A percentile compares a stretch with the other conserved stretches of the same genome.
phyloP scores from a whole-genome alignment of 805 yeast species.

The Debaryomyces prosopidis region DNA sequence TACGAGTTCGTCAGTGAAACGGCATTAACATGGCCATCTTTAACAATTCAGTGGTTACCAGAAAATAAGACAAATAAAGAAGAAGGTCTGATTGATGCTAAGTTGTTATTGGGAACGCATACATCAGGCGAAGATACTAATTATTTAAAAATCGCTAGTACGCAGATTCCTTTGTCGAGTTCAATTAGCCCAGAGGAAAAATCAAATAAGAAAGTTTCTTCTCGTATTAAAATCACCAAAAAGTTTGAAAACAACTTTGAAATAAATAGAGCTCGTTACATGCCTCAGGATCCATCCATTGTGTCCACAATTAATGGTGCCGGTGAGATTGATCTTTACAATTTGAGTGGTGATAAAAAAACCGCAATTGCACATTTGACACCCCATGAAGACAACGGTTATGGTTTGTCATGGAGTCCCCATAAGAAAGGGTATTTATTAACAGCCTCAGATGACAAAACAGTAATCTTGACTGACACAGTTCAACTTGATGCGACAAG shows the following conservation, averaged over 20 bases:
- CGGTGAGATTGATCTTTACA: slow-evolving; percentile 62
- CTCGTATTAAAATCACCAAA: slow-evolving; percentile 60
- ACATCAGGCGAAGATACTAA: slow-evolving; percentile 70
- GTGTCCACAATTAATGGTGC: slow-evolving; percentile 69
- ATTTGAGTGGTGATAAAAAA: slow-evolving; percentile 27
- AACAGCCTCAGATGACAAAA: slow-evolving; percentile 66
- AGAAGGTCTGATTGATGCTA: slow-evolving; percentile 42
- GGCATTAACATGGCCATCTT: slow-evolving; percentile 78
- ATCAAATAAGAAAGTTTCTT: slow-evolving; percentile 33
- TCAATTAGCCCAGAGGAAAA: slow-evolving; percentile 16
- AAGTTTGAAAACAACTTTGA: slow-evolving; percentile 65
- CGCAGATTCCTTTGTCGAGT: slow-evolving; percentile 48
- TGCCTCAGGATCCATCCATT: slow-evolving; percentile 57
- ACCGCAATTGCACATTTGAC: slow-evolving; percentile 32
- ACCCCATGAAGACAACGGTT: slow-evolving; percentile 69
- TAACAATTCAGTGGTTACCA: slow-evolving; percentile 79
- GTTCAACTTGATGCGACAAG: slow-evolving; percentile 3
- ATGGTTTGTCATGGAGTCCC: slow-evolving; percentile 70
- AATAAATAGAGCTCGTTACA: slow-evolving; percentile 69
- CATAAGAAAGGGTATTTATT: slow-evolving; percentile 48
- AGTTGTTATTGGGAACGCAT: slow-evolving; percentile 68
- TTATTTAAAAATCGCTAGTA: slow-evolving; percentile 63
- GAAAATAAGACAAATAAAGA: slow-evolving; percentile 19
- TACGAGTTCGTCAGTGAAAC: slow-evolving; percentile 82
- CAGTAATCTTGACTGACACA: slow-evolving; percentile 63